Evolutionary conservation across 2,329 filamentous ascomycete species (phyloP), one percentile per base, ranked within the genome.

Genomic region (Saccharata proteae): DNA sequence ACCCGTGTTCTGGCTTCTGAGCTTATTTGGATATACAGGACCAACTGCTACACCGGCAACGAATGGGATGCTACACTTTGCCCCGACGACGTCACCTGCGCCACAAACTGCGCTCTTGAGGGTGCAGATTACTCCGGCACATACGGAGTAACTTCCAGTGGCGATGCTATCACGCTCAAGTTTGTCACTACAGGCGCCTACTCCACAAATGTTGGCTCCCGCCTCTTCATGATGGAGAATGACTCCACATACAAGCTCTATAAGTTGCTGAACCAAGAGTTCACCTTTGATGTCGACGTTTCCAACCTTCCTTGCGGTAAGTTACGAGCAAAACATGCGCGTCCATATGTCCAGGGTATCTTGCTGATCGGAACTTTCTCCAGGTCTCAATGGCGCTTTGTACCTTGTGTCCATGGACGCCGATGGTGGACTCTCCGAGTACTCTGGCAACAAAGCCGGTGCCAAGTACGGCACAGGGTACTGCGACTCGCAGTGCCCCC

Each of bases 391-490:
- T 50, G 76, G 75, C 26, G 77, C 77, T 26, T 58, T 82, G 27
- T 81, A 82, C 58, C 64, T 78, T 28, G 58, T 67, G 5, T 55
- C 62, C 43, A 77, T 77, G 72, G 62, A 69, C 11, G 56, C 61
- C 5, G 69, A 76, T 43, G 78, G 77, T 42, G 76, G 74, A 18
- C 39, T 62, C 36, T 48, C 60, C 30, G 56, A 55, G 38, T 66
- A 61, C 43, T 45, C 60, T 0, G 52, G 39, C 44, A 71, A 57
- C 43, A 49, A 49, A 38, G 54, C 54, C 25, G 54, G 54, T 30
- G 67, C 69, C 41, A 63, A 64, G 48, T 69, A 67, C 47, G 67
- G 67, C 28, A 69, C 65, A 10, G 67, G 67, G 2, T 71, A 71
- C 54, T 71, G 67, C 30, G 44, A 47, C 28, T 36, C 43, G 8